Evolutionary conservation across 2,329 filamentous ascomycete species (phyloP), one percentile per base, ranked within the genome.

Genomic region (Simplicillium aogashimaense): DNA sequence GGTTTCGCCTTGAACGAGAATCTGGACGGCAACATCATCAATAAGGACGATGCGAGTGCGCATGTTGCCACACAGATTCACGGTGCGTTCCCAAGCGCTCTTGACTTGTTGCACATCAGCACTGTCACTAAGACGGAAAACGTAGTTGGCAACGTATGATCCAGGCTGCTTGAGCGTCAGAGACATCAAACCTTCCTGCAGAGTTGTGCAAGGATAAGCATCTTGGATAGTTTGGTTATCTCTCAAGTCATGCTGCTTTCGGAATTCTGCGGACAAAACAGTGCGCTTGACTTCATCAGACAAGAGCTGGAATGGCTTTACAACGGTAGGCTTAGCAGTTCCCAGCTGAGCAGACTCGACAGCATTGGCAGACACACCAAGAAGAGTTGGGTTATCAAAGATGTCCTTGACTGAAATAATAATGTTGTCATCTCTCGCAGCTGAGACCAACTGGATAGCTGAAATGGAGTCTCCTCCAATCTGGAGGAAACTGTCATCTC

Each of bases 131-230:
- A 56, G 45, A n/a, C 39, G 38, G 29, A 54, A 42, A 8, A 46
- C 50, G 39, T 52, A 47, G 34, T 52, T 49, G 2, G 55, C 52
- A 11, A 63, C 50, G 30, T 65, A 65, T 1, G 53, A 54, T 2
- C 56, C 59, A 2, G 43, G 28, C 12, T 55, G 48, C 15, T 52
- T 51, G 35, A 46, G 49, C 3, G 45, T 44, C 28, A 43, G n/a
- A 16, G 45, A 34, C 8, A 46, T 20, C 12, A 46, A 29, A 30
- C 42, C 45, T n/a, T 46, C 45, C 33, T 46, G 45, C 7, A 46
- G 29, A 2, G 45, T 37, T 11, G 37, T 46, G 34, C 45, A 46
- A 6, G 45, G 45, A 28, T 45, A 46, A 3, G 37, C 36, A 29
- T 46, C 45, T 9, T 46, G 6, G 13, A 32, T 32, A 12, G 11